phyloP scores from a whole-genome alignment of 129 eudicot species.

The Smallanthus sonchifolius region DNA sequence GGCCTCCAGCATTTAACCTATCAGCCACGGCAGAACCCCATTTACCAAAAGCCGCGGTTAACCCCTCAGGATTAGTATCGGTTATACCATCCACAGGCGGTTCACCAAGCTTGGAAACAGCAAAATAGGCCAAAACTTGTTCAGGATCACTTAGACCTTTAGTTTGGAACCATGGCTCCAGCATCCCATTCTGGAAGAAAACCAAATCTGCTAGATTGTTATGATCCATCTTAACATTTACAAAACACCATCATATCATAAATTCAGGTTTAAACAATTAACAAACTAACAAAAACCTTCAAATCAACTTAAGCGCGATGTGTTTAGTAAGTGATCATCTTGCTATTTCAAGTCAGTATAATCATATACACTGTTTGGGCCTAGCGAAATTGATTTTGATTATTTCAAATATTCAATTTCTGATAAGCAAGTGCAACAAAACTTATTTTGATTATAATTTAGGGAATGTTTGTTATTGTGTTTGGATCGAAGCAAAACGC shows the following conservation, averaged over 20 bases:
- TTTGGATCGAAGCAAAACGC: neutral
- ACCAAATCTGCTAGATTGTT: constrained; percentile 99
- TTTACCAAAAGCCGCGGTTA: constrained; percentile 93
- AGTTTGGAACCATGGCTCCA: constrained; percentile 96
- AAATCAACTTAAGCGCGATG: neutral
- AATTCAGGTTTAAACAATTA: neutral
- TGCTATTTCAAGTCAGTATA: neutral
- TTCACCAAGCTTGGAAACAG: constrained; percentile 91
- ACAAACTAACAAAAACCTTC: neutral
- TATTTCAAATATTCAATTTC: neutral
- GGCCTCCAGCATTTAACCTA: constrained; percentile 81
- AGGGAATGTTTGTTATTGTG: neutral
- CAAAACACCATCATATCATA: neutral
- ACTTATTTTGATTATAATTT: neutral
- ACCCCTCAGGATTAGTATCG: constrained; percentile 88
- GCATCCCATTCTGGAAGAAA: constrained; percentile 99
- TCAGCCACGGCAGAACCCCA: constrained; percentile 90
- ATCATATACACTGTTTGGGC: no score
- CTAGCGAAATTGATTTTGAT: neutral
- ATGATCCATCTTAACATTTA: constrained; percentile 31
- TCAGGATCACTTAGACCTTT: constrained; percentile 78
- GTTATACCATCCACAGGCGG: constrained; percentile 92
- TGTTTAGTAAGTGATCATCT: neutral
- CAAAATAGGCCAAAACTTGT: constrained; percentile 96
- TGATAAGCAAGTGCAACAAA: neutral